Base-by-base conservation (phyloP, 495 filamentous ascomycete species). In the Neurospora intermedia region DNA sequence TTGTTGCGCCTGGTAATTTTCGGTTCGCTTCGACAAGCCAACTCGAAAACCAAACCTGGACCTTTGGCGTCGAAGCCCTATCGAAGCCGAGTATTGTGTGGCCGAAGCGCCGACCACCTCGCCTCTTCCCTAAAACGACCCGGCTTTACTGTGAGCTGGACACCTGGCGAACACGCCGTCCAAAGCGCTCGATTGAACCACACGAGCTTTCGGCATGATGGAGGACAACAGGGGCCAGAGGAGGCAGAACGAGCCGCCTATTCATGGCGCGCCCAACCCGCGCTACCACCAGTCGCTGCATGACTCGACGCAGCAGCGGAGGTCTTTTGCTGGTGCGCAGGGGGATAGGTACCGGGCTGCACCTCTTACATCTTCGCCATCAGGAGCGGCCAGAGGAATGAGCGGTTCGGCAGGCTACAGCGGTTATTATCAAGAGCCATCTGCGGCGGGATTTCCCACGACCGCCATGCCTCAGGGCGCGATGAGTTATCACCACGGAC, bases 221-320 rank as follows among this genome's bases (percentile, higher is more conserved):
- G 91, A 92, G 86, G 89, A 91, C 83, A 87, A 89, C 78, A 83
- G 83, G 78, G 86, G 85, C 74, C 87, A 86, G 80, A 86, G 89
- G 81, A 89, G 91, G 87, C 90, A 89, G 82, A 87, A 91, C 86
- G 91, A 91, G 77, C 84, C 87, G 80, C 85, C 88, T 73, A 77
- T 75, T 41, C 82, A 83, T 74, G 74, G 80, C 69, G 74, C 81
- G 79, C 80, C 82, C 69, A 85, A 81, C 74, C 75, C 81, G 45
- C 81, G 84, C 74, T 87, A 85, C 74, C 76, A 81, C 43, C 78
- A 77, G 45, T 76, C 81, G 43, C 71, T 83, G 54, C 83, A 82
- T 71, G 81, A 83, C 70, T 82, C 81, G 70, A 77, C 81, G 74
- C 82, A 79, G 66, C 80, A 81, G 74, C 81, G 82, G 43, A 81